Percentiles rank a stretch among this genome's conserved stretches.
phyloP scores from a whole-genome alignment of 2,329 filamentous ascomycete species.

The Paecilomyces dactylethromorphus region DNA sequence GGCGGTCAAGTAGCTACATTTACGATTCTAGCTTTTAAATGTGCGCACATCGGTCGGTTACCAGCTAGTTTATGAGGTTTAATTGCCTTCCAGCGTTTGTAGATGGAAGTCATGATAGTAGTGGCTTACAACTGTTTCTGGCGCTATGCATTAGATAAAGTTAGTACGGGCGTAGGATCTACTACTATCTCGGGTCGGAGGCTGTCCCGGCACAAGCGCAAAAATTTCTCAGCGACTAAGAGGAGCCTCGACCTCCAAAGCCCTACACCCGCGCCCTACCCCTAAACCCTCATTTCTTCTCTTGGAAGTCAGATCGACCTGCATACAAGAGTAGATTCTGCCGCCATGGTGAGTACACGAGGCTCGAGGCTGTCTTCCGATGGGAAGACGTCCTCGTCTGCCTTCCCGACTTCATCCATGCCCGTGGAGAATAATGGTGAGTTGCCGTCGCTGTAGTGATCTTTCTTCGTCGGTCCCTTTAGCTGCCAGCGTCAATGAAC shows the following conservation, averaged over 20 bases:
- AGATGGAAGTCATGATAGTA: too few species aligned
- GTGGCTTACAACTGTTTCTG: too few species aligned
- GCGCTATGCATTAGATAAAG: too few species aligned
- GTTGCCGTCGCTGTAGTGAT: conserved; percentile 8
- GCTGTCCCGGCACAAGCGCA: background rate
- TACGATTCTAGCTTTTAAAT: too few species aligned
- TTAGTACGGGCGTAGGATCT: background rate
- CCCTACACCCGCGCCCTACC: conserved; percentile 41
- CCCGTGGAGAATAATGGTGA: conserved; percentile 27
- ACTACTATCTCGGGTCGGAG: background rate
- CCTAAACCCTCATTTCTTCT: conserved; percentile 45
- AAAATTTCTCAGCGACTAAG: background rate
- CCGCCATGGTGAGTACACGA: conserved; percentile 27
- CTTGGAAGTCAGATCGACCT: conserved; percentile 30
- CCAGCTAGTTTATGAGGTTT: too few species aligned
- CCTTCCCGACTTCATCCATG: conserved; percentile 22
- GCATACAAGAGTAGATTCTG: conserved; percentile 13
- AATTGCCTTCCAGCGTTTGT: too few species aligned
- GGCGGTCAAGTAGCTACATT: too few species aligned
- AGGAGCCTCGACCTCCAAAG: conserved; percentile 16
- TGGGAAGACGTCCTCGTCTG: conserved; percentile 18
- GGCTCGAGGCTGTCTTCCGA: conserved; percentile 22
- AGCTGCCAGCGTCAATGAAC: background rate
- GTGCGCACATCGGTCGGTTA: too few species aligned
- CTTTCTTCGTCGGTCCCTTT: background rate